Conservation (phyloP, 345 rosid genomes). For the Arabidopsis arenosa region DNA sequence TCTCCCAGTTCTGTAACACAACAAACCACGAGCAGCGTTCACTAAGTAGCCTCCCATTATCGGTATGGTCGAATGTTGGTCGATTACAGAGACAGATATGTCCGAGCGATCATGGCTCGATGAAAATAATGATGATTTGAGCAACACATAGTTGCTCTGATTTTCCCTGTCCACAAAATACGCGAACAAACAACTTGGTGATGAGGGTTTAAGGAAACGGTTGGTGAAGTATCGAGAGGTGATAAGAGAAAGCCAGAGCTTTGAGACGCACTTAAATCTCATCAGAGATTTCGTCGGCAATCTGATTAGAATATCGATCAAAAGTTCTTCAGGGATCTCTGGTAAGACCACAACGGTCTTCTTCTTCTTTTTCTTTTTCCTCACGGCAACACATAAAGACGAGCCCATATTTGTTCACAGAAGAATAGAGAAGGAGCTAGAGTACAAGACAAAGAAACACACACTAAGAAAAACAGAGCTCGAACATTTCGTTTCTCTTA, state of each 20-base stretch:
- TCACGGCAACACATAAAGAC: not conserved
- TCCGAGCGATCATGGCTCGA: not conserved
- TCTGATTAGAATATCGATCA: not conserved
- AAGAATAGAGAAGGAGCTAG: too few relatives aligned
- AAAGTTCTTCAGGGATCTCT: not conserved
- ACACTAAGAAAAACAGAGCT: too few relatives aligned
- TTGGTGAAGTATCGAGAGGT: not conserved
- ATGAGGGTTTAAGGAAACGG: not conserved
- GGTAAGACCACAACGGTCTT: not conserved
- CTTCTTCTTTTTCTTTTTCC: not conserved
- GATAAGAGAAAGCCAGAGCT: not conserved
- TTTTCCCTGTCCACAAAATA: not conserved
- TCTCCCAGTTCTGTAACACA: not conserved
- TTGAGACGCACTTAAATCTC: not conserved
- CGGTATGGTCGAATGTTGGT: not conserved
- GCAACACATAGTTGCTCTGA: not conserved
- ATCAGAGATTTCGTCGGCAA: not conserved
- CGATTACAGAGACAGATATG: not conserved
- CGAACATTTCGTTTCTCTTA: too few relatives aligned
- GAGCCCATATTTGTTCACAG: too few relatives aligned
- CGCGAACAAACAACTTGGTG: not conserved
- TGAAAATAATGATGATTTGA: not conserved
- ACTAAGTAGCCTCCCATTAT: not conserved
- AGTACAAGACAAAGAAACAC: too few relatives aligned
- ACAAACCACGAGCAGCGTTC: not conserved